Evolutionary conservation across 192 early-diverging fungal genomes (phyloP), one percentile per base, ranked within the genome.

Genomic region (Gaertneriomyces sp.): DNA sequence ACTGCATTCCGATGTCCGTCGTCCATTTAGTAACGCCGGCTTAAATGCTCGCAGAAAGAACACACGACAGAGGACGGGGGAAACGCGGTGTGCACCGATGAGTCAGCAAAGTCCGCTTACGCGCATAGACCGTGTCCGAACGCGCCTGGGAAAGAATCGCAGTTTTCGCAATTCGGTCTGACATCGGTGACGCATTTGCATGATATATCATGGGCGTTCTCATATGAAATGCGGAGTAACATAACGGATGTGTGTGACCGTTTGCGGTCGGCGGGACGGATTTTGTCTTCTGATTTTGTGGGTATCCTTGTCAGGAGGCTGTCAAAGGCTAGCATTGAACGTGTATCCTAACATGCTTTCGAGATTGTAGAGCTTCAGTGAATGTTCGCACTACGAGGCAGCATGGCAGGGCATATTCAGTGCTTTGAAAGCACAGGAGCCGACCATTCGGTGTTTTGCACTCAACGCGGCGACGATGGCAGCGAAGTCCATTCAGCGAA

Each of bases 281-380:
- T 63, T 12, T 56, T 70, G 7, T 14, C 69, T 4, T 39, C 61
- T 11, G 69, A 70, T 49, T 64, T 63, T 63, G 69, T 70, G 40
- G 41, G 53, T 54, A 10, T 14, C 45, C 5, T 25, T 7, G 8
- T 55, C 11, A 25, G 10, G 53, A 55, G 20, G 10, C 20, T 55
- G 58, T 6, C 7, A 57, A 7, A n/a, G 8, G 11, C 44, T n/a
- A 6, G 6, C 25, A 41, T 20, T 44, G 4, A 7, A 8, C 16
- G 8, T 7, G 14, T 16, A 11, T 5, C 20, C 61, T 63, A 10
- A 43, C 11, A 5, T 12, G 10, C 19, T 54, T 53, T 62, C 41
- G 9, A 9, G 16, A 8, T 60, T 5, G 12, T 52, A 74, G 72
- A 63, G 60, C n/a, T 74, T 63, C 43, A 10, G 46, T 4, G 59